These are phyloP conservation scores for Phytophthora litchii DNA, from an alignment of 352 stramenopile species.

Conservation along the genomic window DNA sequence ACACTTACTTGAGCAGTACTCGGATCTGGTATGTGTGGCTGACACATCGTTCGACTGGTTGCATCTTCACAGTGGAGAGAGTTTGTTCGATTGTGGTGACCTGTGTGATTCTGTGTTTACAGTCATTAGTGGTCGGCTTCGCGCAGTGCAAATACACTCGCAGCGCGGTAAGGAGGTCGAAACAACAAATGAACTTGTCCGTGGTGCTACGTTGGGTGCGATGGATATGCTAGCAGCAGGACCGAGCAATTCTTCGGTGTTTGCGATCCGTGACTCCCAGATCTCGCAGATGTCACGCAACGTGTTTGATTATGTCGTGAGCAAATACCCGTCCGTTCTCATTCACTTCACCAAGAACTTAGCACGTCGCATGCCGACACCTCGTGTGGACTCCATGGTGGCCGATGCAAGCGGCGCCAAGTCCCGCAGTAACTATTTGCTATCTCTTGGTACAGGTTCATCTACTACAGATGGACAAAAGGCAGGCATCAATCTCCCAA, in stretches of 20 bases:
- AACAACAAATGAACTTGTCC: constrained; percentile 81
- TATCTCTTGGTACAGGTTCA: constrained; percentile 56
- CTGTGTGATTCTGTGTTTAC: constrained; percentile 83
- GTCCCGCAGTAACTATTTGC: constrained; percentile 49
- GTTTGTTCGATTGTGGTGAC: constrained; percentile 77
- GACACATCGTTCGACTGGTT: constrained; percentile 88
- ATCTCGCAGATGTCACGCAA: constrained; percentile 89
- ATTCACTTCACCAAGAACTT: constrained; percentile 85
- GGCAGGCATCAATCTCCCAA: constrained; percentile 38
- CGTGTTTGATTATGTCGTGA: constrained; percentile 88
- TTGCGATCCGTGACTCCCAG: constrained; percentile 85
- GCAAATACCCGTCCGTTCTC: constrained; percentile 63
- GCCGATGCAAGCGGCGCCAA: constrained; percentile 45
- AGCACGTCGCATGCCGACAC: constrained; percentile 62
- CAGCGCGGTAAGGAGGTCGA: constrained; percentile 70
- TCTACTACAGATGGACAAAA: constrained; percentile 28
- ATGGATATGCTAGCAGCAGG: constrained; percentile 84
- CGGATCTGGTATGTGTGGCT: constrained; percentile 63
- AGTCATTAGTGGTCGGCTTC: constrained; percentile 78
- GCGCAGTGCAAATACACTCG: constrained; percentile 70
- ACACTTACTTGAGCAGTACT: constrained; percentile 80
- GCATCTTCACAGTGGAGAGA: constrained; percentile 84
- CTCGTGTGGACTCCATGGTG: constrained; percentile 38
- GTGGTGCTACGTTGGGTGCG: constrained; percentile 76
- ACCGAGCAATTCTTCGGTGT: constrained; percentile 81